Evolutionary conservation across 208 protist species (phyloP).

Genomic region (Acanthamoeba triangularis): DNA sequence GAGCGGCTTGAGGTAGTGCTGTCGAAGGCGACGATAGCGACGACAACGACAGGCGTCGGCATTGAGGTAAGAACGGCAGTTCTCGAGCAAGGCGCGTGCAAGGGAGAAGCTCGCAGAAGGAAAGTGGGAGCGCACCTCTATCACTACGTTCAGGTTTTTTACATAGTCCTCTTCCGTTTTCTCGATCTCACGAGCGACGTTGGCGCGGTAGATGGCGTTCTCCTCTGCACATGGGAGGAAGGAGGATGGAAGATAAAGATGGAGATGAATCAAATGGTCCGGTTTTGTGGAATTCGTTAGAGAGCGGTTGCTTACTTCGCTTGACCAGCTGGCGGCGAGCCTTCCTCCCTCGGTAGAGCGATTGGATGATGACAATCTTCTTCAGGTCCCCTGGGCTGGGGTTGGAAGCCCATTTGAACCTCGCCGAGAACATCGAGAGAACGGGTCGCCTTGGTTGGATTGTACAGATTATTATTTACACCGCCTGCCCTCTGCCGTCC

Average conservation of each 20-base stretch:
- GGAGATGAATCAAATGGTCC: not conserved
- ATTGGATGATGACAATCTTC: not conserved
- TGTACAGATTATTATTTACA: not conserved
- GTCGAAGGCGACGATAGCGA: not conserved
- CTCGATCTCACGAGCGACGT: slow-evolving; percentile 70
- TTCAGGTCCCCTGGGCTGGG: not conserved
- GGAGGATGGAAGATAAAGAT: not conserved
- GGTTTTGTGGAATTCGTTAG: not conserved
- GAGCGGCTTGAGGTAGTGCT: slow-evolving; percentile 43
- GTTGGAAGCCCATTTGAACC: not conserved
- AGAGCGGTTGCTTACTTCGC: not conserved
- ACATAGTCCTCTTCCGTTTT: slow-evolving; percentile 77
- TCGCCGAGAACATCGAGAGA: not conserved
- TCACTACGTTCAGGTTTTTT: slow-evolving; percentile 42
- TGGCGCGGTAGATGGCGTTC: slow-evolving; percentile 53
- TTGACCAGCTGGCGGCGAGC: not conserved
- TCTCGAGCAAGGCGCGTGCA: not conserved
- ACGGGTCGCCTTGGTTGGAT: not conserved
- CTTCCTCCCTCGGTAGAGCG: not conserved
- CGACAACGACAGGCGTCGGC: not conserved
- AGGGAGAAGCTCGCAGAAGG: not conserved
- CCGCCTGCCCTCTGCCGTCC: no score
- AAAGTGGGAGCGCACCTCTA: not conserved
- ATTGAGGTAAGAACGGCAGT: not conserved
- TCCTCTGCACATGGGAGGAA: not conserved